These are phyloP conservation scores for Plasmodium malariae DNA, from an alignment of 169 alveolate genomes.

Conservation along the genomic window DNA sequence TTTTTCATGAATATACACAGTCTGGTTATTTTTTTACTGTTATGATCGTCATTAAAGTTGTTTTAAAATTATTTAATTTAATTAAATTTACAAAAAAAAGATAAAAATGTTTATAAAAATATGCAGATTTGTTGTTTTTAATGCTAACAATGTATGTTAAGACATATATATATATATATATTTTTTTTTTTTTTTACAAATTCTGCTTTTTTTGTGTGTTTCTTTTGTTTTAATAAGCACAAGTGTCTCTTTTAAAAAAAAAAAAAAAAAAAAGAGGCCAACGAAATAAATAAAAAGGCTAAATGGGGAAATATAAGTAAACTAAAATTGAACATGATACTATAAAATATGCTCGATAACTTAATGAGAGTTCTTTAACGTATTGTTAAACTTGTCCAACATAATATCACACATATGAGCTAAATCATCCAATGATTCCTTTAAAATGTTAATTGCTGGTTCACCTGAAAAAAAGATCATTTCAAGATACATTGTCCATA, in stretches of 20 bases:
- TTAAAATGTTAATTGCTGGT: constrained; percentile 83
- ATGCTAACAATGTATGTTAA: no score
- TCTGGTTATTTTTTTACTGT: no score
- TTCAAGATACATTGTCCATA: background rate
- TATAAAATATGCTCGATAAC: constrained; percentile 3
- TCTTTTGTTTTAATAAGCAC: no score
- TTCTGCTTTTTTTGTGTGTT: no score
- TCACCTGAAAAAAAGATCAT: constrained; percentile 71
- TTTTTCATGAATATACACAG: no score
- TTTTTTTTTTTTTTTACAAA: no score
- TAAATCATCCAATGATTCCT: constrained; percentile 80
- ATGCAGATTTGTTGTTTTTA: no score
- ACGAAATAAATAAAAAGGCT: background rate
- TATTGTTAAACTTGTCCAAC: constrained; percentile 79
- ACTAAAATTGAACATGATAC: background rate
- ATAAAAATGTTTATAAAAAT: no score
- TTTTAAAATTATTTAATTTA: no score
- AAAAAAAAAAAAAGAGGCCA: background rate
- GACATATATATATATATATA: no score
- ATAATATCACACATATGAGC: constrained; percentile 81
- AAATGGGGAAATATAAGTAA: constrained; percentile 4
- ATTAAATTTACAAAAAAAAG: no score
- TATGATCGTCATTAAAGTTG: no score
- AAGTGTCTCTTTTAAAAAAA: background rate
- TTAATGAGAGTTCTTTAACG: constrained; percentile 55